These are phyloP conservation scores for Hypsizygus marmoreus DNA, from an alignment of 768 basidiomycete genomes.

Conservation along the genomic window DNA sequence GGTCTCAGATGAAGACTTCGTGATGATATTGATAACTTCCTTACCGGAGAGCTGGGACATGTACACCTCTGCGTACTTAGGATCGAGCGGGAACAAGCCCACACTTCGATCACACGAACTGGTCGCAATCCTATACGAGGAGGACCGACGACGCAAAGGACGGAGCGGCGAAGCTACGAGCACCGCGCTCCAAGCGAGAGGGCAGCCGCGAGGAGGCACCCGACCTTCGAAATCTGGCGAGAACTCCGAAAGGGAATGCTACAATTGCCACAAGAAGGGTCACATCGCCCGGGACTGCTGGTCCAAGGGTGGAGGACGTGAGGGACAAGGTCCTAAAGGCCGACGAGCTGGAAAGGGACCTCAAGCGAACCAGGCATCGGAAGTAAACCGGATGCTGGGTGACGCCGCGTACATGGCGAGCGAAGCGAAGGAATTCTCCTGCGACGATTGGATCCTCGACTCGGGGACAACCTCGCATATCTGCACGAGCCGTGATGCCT, in stretches of 20 bases:
- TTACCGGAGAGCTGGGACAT: conserved; percentile 30
- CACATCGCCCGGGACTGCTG: conserved; percentile 34
- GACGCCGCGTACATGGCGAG: too few species aligned
- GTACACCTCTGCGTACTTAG: conserved; percentile 24
- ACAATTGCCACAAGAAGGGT: conserved; percentile 32
- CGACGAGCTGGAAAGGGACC: conserved; percentile 9
- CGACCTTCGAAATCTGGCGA: conserved; percentile 1
- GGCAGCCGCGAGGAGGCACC: not conserved
- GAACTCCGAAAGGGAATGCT: conserved; percentile 19
- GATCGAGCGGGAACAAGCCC: conserved; percentile 16
- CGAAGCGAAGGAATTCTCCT: too few species aligned
- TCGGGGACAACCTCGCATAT: too few species aligned
- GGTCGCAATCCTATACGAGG: conserved; percentile 15
- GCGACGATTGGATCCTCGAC: too few species aligned
- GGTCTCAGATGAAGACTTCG: conserved; percentile 29
- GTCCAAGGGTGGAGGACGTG: conserved; percentile 38
- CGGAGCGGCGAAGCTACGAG: not conserved
- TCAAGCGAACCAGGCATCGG: too few species aligned
- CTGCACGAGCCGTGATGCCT: too few species aligned
- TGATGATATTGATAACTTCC: conserved; percentile 30
- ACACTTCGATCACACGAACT: conserved; percentile 19
- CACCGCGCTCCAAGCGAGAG: not conserved
- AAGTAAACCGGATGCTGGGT: too few species aligned
- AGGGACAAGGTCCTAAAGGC: conserved; percentile 31
- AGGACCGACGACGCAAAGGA: not conserved